Evolutionary conservation across 2,329 filamentous ascomycete genomes (phyloP).

Genomic region (Aschersonia sp.): DNA sequence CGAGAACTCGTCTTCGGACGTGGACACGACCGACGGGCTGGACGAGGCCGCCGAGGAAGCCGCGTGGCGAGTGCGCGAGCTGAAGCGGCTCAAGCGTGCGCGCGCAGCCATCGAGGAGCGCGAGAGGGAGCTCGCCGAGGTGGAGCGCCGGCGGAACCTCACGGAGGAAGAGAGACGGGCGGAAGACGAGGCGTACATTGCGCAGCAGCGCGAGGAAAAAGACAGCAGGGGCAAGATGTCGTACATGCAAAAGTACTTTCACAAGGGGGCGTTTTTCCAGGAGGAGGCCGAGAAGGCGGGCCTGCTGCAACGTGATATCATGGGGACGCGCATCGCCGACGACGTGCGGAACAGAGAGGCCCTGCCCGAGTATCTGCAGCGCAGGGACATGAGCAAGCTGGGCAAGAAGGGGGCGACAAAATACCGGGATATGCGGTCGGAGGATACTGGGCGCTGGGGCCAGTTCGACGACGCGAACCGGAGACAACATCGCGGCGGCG

Average conservation of each 20-base stretch:
- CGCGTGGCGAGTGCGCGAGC: slow-evolving; percentile 86
- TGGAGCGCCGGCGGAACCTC: slow-evolving; percentile 76
- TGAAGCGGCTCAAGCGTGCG: slow-evolving; percentile 77
- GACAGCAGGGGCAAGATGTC: slow-evolving; percentile 65
- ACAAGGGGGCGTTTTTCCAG: slow-evolving; percentile 91
- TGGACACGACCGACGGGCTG: slow-evolving; percentile 78
- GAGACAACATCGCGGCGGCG: slow-evolving; percentile 21
- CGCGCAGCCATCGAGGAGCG: slow-evolving; percentile 69
- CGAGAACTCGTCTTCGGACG: slow-evolving; percentile 53
- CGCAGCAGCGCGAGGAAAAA: slow-evolving; percentile 67
- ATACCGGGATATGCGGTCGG: slow-evolving; percentile 74
- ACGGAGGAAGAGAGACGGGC: slow-evolving; percentile 72
- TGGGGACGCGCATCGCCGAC: slow-evolving; percentile 71
- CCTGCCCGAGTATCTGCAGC: slow-evolving; percentile 81
- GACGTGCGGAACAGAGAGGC: slow-evolving; percentile 70
- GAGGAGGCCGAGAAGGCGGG: slow-evolving; percentile 65
- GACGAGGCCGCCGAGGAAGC: slow-evolving; percentile 81
- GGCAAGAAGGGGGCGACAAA: slow-evolving; percentile 84
- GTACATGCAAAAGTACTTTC: slow-evolving; percentile 92
- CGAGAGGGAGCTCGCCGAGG: slow-evolving; percentile 75
- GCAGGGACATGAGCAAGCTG: slow-evolving; percentile 84
- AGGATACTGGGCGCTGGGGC: slow-evolving; percentile 86
- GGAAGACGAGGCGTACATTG: slow-evolving; percentile 70
- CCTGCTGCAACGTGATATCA: slow-evolving; percentile 67
- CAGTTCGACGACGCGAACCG: slow-evolving; percentile 35